Evolutionary conservation across 306 rosid genomes (phyloP).

Genomic region (Chamaecrista fasciculata): DNA sequence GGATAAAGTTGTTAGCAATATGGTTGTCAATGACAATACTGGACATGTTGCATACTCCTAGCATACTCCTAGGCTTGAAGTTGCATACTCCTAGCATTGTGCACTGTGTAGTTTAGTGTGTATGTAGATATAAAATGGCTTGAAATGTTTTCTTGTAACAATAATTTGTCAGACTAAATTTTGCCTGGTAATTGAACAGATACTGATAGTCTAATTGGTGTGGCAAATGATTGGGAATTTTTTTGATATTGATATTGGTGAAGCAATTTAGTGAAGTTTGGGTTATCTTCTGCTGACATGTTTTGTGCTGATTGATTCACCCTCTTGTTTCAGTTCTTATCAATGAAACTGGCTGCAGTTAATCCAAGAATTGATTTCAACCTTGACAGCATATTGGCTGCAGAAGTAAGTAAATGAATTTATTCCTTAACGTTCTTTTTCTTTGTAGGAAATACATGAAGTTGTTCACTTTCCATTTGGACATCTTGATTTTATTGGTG

Average conservation of each 20-base stretch:
- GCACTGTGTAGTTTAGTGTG: background rate
- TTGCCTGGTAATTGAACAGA: conserved; percentile 5
- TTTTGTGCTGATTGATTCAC: conserved; percentile 29
- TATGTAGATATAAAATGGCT: conserved; percentile 13
- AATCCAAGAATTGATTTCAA: conserved; percentile 82
- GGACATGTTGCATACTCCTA: conserved; percentile 10
- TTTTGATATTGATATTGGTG: conserved; percentile 24
- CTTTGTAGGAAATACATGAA: background rate
- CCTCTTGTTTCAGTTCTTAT: conserved; percentile 67
- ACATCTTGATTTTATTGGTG: background rate
- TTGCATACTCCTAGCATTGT: conserved; percentile 13
- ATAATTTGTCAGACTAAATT: background rate
- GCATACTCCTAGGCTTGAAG: background rate
- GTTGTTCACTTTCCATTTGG: background rate
- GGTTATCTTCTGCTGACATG: conserved; percentile 16
- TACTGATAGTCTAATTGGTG: background rate
- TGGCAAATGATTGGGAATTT: conserved; percentile 22
- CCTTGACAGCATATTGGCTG: conserved; percentile 67
- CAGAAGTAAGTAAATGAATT: conserved; percentile 61
- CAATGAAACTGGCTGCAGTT: conserved; percentile 92
- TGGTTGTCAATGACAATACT: conserved; percentile 5
- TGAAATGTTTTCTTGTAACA: background rate
- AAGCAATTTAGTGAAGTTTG: conserved; percentile 19
- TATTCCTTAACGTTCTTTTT: background rate
- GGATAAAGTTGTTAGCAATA: conserved; percentile 27